Percentiles rank a stretch among this genome's conserved stretches.
phyloP scores from a whole-genome alignment of 768 basidiomycete species.

The Kwoniella bestiolae region DNA sequence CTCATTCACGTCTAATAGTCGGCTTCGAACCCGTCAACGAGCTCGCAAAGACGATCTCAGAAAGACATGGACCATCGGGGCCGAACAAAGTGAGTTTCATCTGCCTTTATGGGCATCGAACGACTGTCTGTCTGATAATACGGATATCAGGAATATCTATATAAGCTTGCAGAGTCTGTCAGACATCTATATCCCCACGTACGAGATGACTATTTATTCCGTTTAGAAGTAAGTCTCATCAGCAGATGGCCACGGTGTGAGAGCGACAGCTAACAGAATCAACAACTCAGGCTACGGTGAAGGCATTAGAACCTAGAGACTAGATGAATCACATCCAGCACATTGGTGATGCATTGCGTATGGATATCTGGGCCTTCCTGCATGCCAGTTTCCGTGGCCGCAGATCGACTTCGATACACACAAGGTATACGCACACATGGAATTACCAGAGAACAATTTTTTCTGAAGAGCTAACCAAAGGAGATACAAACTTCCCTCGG shows the following conservation, averaged over 20 bases:
- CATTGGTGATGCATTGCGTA: too few species aligned
- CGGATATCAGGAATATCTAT: slow-evolving; percentile 76
- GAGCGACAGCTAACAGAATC: too few species aligned
- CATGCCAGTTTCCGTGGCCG: too few species aligned
- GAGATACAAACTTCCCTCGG: too few species aligned
- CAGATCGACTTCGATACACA: too few species aligned
- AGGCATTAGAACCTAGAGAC: neutral
- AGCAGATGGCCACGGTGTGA: too few species aligned
- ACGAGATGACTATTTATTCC: slow-evolving; percentile 54
- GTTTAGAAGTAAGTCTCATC: slow-evolving; percentile 48
- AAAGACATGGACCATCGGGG: slow-evolving; percentile 82
- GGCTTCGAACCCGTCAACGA: slow-evolving; percentile 77
- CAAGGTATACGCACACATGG: too few species aligned
- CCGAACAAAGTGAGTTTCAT: slow-evolving; percentile 72
- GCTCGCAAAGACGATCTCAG: slow-evolving; percentile 73
- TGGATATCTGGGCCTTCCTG: too few species aligned
- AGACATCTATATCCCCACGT: slow-evolving; percentile 63
- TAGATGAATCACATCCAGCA: too few species aligned
- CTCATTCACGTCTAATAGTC: too few species aligned
- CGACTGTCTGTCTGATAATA: neutral
- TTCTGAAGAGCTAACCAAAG: too few species aligned
- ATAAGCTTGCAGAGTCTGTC: slow-evolving; percentile 72
- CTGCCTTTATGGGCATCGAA: neutral
- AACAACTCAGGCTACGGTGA: neutral
- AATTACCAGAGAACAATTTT: too few species aligned